phyloP scores from a whole-genome alignment of 257 asterid genomes.

The Rehmannia glutinosa region DNA sequence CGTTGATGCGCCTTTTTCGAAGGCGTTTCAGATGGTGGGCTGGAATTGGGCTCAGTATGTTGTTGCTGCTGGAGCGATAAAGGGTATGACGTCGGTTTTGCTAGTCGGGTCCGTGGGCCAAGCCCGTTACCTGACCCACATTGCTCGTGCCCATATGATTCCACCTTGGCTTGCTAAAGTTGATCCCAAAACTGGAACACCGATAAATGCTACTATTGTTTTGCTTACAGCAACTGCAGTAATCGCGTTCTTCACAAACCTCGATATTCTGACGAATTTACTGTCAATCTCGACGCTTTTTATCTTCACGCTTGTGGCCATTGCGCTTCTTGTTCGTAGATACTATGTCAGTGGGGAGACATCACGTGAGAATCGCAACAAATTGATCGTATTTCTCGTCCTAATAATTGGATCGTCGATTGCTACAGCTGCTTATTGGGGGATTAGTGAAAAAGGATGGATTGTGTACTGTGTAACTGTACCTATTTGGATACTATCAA shows the following conservation, averaged over 20 bases:
- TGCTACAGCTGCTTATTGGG: conserved; percentile 44
- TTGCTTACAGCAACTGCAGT: conserved; percentile 47
- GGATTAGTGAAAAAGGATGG: conserved; percentile 34
- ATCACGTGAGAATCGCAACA: conserved; percentile 23
- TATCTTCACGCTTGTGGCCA: conserved; percentile 51
- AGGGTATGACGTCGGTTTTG: conserved; percentile 57
- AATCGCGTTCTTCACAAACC: conserved; percentile 44
- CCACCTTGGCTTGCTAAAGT: conserved; percentile 59
- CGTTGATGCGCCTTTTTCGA: conserved; percentile 38
- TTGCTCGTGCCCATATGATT: conserved; percentile 59
- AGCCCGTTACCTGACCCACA: conserved; percentile 60
- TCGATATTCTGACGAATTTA: conserved; percentile 26
- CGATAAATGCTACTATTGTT: conserved; percentile 39
- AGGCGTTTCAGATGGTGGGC: conserved; percentile 41
- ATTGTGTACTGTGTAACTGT: conserved; percentile 43
- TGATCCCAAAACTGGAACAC: conserved; percentile 43
- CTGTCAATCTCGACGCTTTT: conserved; percentile 49
- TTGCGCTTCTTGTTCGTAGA: conserved; percentile 51
- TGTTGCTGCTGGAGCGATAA: conserved; percentile 54
- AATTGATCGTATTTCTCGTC: conserved; percentile 19
- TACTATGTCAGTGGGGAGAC: conserved; percentile 48
- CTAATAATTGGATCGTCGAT: conserved; percentile 40
- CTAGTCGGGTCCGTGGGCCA: conserved; percentile 54
- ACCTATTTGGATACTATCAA: conserved; percentile 42
- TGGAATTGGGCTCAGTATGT: conserved; percentile 60